Conservation (phyloP, 2,329 filamentous ascomycete genomes). For the Fusarium sp. region DNA sequence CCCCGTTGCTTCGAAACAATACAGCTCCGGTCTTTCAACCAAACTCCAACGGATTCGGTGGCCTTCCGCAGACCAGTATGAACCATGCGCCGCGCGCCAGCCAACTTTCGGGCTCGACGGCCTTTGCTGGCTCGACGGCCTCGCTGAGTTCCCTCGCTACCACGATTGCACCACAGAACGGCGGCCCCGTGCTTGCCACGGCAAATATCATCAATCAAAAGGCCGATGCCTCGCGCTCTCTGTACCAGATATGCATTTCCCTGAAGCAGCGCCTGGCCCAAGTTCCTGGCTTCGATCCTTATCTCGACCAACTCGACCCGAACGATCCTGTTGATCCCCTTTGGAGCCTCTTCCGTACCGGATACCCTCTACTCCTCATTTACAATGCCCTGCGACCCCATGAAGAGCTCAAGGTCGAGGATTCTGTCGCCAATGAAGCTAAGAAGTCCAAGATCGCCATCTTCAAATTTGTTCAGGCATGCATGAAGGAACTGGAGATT, state of each 20-base stretch:
- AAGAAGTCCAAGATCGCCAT: conserved; percentile 89
- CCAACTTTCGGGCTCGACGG: conserved; percentile 73
- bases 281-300: conserved; percentile 85
- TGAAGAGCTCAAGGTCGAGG: conserved; percentile 76
- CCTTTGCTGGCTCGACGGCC: conserved; percentile 65
- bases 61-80: conserved; percentile 62
- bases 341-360: conserved; percentile 88
- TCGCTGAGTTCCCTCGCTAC: conserved; percentile 64
- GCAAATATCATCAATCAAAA: conserved; percentile 98
- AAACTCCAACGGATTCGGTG: conserved; percentile 61
- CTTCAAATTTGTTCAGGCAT: conserved; percentile 93
- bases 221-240: conserved; percentile 88
- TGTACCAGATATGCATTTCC: conserved; percentile 95
- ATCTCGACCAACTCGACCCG: conserved; percentile 78
- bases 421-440: conserved; percentile 70
- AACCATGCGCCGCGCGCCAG: conserved; percentile 68
- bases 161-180: conserved; percentile 61
- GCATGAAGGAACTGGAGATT: conserved; percentile 84
- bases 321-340: conserved; percentile 86
- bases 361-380: conserved; percentile 86
- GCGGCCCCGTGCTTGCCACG: conserved; percentile 78
- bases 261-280: conserved; percentile 84
- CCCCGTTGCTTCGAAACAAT: conserved; percentile 70
- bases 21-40: conserved; percentile 68
- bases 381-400: conserved; percentile 87